Evolutionary conservation across 805 yeast genomes (phyloP).

Genomic region (Isabelozyma gotoi): DNA sequence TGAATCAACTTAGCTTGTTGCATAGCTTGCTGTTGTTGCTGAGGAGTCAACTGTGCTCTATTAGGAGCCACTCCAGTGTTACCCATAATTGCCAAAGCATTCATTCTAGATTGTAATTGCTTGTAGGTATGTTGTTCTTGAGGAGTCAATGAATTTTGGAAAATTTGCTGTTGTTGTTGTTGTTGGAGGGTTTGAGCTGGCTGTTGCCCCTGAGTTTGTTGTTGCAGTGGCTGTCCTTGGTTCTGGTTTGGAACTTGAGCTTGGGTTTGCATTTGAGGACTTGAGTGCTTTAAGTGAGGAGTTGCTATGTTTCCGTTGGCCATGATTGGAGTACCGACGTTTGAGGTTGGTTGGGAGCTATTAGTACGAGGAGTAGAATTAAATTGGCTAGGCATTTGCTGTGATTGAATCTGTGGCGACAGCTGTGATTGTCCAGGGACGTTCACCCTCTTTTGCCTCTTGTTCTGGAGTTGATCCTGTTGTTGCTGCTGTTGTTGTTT

Average conservation of each 20-base stretch:
- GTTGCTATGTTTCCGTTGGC: constrained; percentile 6
- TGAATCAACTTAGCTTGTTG: constrained; percentile 41
- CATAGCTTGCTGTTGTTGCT: constrained; percentile 44
- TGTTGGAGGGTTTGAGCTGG: constrained; percentile 24
- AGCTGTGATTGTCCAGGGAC: constrained; percentile 7
- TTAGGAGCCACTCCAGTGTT: constrained; percentile 45
- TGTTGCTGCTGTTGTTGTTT: constrained; percentile 7
- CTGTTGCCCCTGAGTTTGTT: constrained; percentile 4
- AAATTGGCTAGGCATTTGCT: constrained; percentile 11
- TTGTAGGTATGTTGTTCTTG: constrained; percentile 43
- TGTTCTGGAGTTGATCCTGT: constrained; percentile 3
- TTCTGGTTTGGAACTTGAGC: constrained; percentile 20
- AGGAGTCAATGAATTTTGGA: constrained; percentile 38
- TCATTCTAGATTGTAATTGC: constrained; percentile 39
- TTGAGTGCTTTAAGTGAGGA: neutral
- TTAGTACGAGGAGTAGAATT: constrained; percentile 9
- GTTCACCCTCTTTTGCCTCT: constrained; percentile 3
- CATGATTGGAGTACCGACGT: constrained; percentile 16
- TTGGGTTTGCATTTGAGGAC: constrained; percentile 16
- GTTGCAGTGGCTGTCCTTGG: constrained; percentile 2
- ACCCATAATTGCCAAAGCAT: constrained; percentile 42
- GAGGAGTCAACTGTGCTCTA: constrained; percentile 38
- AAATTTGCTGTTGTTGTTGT: constrained; percentile 46
- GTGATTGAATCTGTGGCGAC: constrained; percentile 9
- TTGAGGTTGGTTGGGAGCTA: constrained; percentile 10